These are phyloP conservation scores for Fraxinus velutina DNA, from an alignment of 305 asterid species.

Conservation along the genomic window DNA sequence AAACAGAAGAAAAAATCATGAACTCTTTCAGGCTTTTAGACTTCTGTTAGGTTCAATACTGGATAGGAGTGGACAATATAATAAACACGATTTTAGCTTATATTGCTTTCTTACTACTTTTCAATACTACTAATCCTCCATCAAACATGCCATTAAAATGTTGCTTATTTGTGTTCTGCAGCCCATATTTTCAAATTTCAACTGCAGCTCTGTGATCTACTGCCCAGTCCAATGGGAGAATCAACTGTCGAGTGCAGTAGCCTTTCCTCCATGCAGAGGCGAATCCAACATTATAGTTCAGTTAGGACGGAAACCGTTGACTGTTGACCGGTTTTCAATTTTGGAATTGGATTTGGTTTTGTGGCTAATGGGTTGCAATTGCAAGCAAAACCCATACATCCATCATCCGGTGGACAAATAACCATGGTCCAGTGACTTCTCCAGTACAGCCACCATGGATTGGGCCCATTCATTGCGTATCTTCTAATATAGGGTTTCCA, in stretches of 20 bases:
- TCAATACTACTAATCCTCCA: background rate
- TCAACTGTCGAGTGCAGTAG: constrained; percentile 62
- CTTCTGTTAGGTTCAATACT: background rate
- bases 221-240: constrained; percentile 93
- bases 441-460: no score
- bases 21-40: constrained; percentile 29
- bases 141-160: background rate
- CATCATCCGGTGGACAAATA: no score
- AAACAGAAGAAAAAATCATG: constrained; percentile 59
- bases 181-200: constrained; percentile 6
- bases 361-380: no score
- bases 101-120: background rate
- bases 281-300: no score
- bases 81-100: background rate
- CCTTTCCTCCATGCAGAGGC: constrained; percentile 52
- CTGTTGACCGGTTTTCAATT: no score
- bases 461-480: background rate
- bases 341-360: no score
- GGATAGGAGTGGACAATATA: background rate
- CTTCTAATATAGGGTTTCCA: background rate
- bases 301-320: no score
- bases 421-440: no score
- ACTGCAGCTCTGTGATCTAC: constrained; percentile 66
- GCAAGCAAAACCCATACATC: no score
- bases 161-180: constrained; percentile 12